Evolutionary conservation across 78 protist species (phyloP).

Genomic region (Monocercomonoides exilis): DNA sequence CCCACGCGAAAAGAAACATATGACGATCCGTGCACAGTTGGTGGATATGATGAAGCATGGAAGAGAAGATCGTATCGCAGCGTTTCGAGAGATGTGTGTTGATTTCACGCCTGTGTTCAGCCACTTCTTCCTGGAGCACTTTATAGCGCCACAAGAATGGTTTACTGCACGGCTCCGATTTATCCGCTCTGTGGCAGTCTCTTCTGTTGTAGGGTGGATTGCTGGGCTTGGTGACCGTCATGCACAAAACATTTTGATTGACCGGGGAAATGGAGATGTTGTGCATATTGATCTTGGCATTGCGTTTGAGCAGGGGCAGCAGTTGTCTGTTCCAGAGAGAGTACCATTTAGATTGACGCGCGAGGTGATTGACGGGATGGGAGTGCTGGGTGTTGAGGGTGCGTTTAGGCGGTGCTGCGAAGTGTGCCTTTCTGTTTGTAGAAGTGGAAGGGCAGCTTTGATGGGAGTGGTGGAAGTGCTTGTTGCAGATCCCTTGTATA

Average conservation of each 20-base stretch:
- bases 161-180: slow-evolving; percentile 31
- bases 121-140: slow-evolving; percentile 61
- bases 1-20: background rate
- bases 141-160: slow-evolving; percentile 44
- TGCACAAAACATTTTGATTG: slow-evolving; percentile 59
- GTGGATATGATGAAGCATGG: background rate
- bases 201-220: slow-evolving; percentile 57
- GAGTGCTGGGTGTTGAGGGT: slow-evolving; percentile 14
- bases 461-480: slow-evolving; percentile 9
- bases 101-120: slow-evolving; percentile 57
- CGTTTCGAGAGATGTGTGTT: background rate
- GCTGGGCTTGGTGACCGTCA: slow-evolving; percentile 86
- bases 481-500: background rate
- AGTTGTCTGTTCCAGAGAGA: slow-evolving; percentile 47
- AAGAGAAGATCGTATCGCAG: background rate
- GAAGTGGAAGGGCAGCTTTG: background rate
- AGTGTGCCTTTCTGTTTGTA: background rate
- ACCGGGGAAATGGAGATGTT: slow-evolving; percentile 54
- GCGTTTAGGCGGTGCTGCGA: background rate
- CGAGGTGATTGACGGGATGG: slow-evolving; percentile 57
- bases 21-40: background rate
- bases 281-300: slow-evolving; percentile 79
- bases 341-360: slow-evolving; percentile 71
- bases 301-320: slow-evolving; percentile 60
- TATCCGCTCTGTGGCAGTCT: slow-evolving; percentile 51